phyloP scores from a whole-genome alignment of 805 yeast species.

The Ogataea dorogensis region DNA sequence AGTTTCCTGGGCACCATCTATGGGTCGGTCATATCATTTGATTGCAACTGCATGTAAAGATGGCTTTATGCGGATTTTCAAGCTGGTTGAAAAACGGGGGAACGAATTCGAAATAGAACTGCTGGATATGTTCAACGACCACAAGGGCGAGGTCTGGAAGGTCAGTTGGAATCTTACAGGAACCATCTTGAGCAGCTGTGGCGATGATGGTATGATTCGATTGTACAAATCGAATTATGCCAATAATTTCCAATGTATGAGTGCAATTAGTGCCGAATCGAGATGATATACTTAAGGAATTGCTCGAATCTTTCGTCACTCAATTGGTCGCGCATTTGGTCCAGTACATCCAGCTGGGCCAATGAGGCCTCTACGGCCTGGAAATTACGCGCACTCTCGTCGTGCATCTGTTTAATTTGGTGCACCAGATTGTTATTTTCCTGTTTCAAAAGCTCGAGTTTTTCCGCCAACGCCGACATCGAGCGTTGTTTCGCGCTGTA shows the following conservation, averaged over 20 bases:
- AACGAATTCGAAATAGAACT: slow-evolving; percentile 24
- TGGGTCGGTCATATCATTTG: slow-evolving; percentile 85
- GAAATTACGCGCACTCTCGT: slow-evolving; percentile 11
- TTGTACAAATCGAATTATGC: slow-evolving; percentile 88
- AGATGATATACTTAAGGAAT: slow-evolving; percentile 20
- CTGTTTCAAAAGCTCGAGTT: slow-evolving; percentile 16
- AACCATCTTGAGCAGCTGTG: slow-evolving; percentile 86
- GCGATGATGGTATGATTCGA: slow-evolving; percentile 90
- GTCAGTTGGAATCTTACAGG: slow-evolving; percentile 96
- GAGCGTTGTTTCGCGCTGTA: slow-evolving; percentile 16
- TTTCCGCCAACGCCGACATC: slow-evolving; percentile 14
- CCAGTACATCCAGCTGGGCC: slow-evolving; percentile 16
- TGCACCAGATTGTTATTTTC: slow-evolving; percentile 15
- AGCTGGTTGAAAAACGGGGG: slow-evolving; percentile 48
- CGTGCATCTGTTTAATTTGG: slow-evolving; percentile 12
- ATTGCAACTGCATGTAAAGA: slow-evolving; percentile 96
- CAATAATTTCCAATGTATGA: slow-evolving; percentile 87
- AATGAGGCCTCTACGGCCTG: slow-evolving; percentile 11
- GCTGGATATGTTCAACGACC: slow-evolving; percentile 33
- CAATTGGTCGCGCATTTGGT: slow-evolving; percentile 13
- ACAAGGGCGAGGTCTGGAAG: slow-evolving; percentile 74
- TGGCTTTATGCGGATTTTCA: slow-evolving; percentile 85
- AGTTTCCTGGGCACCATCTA: slow-evolving; percentile 94
- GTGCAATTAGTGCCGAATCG: slow-evolving; percentile 66
- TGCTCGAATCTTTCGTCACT: slow-evolving; percentile 20